Base-by-base conservation (phyloP, 306 rosid species). In the Mimosa bimucronata region DNA sequence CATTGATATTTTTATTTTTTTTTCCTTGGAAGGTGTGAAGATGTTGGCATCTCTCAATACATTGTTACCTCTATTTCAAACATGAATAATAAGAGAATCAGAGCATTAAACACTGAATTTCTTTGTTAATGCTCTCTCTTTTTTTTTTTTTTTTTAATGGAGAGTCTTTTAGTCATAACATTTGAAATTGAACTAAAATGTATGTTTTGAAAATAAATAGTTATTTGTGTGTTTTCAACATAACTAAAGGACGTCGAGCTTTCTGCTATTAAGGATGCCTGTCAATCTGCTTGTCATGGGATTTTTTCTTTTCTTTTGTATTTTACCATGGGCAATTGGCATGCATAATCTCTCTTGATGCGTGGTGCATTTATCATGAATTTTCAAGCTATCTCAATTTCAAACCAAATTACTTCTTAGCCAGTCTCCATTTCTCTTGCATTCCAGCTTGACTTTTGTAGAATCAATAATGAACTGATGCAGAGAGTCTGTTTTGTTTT, bases 261-360 rank as follows among this genome's bases (percentile, higher is more conserved):
- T 82, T 71, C 75, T 70, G 64, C 41, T n/a, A 50, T 53, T 57
- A 75, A 52, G 52, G 66, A 41, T 76, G 57, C 75, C 52, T 82
- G 52, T 18, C 46, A 64, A 40, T 79, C 74, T 66, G 42, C 69
- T 42, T 58, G 72, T 45, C 73, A 73, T 80, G 50, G 60, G 77
- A n/a, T n/a, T n/a, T n/a, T n/a, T n/a, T n/a, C n/a, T n/a, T 41
- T 74, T 83, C 77, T 25, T 37, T 68, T 74, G 25, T 61, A 74
- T 45, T 48, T 66, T 44, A 30, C 79, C 79, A 44, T 37, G 64
- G 69, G 74, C 30, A 29, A 80, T 75, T 58, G 67, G 75, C 60
- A 41, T 76, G 87, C 74, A 69, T 46, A 19, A 37, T 62, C 83
- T 65, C 53, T 52, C 77, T 55, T 73, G 40, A 72, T 44, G 70